Evolutionary conservation across 306 rosid species (phyloP), one percentile per base, ranked within the genome.

Genomic region (Sesbania bispinosa): DNA sequence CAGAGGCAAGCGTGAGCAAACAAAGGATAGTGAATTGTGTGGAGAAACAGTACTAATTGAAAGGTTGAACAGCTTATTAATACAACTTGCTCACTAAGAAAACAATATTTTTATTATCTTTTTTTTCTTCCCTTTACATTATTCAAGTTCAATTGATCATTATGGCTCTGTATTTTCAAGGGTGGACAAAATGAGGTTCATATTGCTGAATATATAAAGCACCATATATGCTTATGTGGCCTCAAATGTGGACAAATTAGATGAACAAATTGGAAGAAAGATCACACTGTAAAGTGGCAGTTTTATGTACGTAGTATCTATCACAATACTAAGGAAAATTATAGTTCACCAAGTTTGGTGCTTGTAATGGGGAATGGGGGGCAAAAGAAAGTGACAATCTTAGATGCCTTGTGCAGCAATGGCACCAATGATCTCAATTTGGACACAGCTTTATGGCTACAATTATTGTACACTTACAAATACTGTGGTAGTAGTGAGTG

Each of bases 11-110:
- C 8, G 15, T 41, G 50, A 71, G 74, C 8, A 75, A 77, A 57
- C 67, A 72, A 73, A 48, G 54, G 66, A n/a, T 14, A 33, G 52
- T 16, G 36, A 82, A 60, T 62, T 71, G 66, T 52, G 74, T 71
- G 79, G 67, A 41, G 0, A 59, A 65, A 76, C 54, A 35, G 73
- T 54, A 27, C 52, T 13, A 29, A 68, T 69, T 78, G 52, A 52
- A 30, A 69, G 66, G 33, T 75, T 59, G 14, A 66, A 71, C 39
- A 54, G 11, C 41, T 36, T 23, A 21, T 18, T 20, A 13, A 42
- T 50, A 13, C 74, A 69, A 62, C 77, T 77, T 77, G 74, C 21
- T 60, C 62, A 35, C 58, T 62, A 77, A 77, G 77, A 73, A 59
- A 54, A 30, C 73, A 7, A 46, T 32, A 13, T 33, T 21, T 64